Conservation (phyloP, 306 rosid species). For the Gleditsia sinensis region DNA sequence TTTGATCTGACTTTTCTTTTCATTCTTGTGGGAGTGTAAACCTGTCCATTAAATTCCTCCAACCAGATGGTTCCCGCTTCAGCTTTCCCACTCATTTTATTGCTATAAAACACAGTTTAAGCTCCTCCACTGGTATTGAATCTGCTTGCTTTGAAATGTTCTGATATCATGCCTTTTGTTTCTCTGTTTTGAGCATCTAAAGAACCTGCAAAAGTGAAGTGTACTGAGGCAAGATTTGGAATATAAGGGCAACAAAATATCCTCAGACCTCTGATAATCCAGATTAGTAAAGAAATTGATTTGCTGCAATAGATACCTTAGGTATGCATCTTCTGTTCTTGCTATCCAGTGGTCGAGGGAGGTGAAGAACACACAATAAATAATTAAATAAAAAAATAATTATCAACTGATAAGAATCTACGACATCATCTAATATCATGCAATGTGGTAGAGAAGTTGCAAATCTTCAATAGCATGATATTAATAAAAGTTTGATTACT, state of each 20-base stretch:
- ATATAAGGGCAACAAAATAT: neutral
- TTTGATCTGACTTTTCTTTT: slow-evolving; percentile 50
- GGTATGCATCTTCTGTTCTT: neutral
- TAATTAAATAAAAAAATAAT: too few species aligned
- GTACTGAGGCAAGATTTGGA: neutral
- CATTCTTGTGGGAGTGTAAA: slow-evolving; percentile 30
- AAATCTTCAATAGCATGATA: too few species aligned
- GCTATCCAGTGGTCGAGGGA: neutral
- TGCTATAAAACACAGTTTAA: neutral
- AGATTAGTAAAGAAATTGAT: neutral
- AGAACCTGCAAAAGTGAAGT: neutral
- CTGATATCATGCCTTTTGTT: slow-evolving; percentile 8
- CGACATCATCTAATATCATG: neutral
- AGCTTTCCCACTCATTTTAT: slow-evolving; percentile 21
- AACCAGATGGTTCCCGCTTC: slow-evolving; percentile 31
- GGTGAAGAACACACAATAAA: neutral
- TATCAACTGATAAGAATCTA: neutral
- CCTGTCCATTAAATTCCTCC: slow-evolving; percentile 41
- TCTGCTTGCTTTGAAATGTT: slow-evolving; percentile 11
- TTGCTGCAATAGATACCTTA: neutral
- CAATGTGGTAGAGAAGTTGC: too few species aligned
- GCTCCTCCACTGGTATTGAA: slow-evolving; percentile 9
- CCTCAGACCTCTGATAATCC: neutral
- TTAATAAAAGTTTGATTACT: too few species aligned
- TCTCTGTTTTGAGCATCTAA: slow-evolving; percentile 18